Base-by-base conservation (phyloP, 176 grass and related monocot genomes). In the Tillandsia fasciculata region DNA sequence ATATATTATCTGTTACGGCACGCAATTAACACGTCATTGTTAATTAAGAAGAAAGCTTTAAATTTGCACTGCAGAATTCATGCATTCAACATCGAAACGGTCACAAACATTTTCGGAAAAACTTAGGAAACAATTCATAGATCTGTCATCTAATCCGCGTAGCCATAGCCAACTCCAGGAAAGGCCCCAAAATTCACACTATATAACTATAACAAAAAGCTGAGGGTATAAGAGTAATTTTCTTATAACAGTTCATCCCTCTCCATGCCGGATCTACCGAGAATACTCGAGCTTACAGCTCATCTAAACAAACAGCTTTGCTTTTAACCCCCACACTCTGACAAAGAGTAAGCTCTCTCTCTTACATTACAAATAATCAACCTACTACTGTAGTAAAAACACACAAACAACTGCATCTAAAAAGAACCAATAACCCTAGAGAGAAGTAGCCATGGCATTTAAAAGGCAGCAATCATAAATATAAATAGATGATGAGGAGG, bases 211-310 rank as follows among this genome's bases (percentile, higher is more conserved):
- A 66, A 66, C 0, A 53, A 53, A 11, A 23, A 12, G 2, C 13
- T 1, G 14, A 20, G 61, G 73, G 63, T 14, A 75, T 12, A 47
- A 53, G n/a, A 14, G 63, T 75, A 65, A 66, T 75, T 75, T 75
- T 53, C 3, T 6, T 18, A 10, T 24, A n/a, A 0, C 7, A 53
- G 17, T 11, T 14, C 11, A 64, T 26, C 23, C 48, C 17, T 65
- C 10, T 65, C 10, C 47, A 57, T 27, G 72, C 13, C 54, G 64
- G 56, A 64, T 64, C 56, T 26, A 64, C 72, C 29, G 13, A 29
- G 33, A 63, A n/a, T 23, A 74, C 33, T n/a, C 23, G 15, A 57
- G 64, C 7, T 13, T 6, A 52, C 74, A 69, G 42, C 74, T 68
- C 29, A 68, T 26, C 29, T 27, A 57, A 68, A 56, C 27, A 68